Evolutionary conservation across 2,329 filamentous ascomycete species (phyloP).

Genomic region (Verticillium dahliae): DNA sequence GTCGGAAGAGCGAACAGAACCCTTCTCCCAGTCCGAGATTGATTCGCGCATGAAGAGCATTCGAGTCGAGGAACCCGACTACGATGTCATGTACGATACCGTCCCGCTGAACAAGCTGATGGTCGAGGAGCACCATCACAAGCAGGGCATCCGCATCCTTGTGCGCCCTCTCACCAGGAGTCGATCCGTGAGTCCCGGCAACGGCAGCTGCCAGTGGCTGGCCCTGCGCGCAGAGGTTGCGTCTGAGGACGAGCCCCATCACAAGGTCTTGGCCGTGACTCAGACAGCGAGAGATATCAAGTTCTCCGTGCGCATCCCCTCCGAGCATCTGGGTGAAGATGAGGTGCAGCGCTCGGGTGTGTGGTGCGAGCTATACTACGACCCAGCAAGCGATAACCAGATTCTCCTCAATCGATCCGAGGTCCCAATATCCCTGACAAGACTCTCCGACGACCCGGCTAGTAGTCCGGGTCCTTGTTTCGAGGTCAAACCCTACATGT

Average conservation of each 20-base stretch:
- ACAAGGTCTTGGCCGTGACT: conserved; percentile 53
- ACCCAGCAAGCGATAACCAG: conserved; percentile 51
- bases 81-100: conserved; percentile 28
- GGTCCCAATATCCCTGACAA: conserved; percentile 42
- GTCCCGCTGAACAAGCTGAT: conserved; percentile 49
- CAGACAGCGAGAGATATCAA: conserved; percentile 55
- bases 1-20: conserved; percentile 50
- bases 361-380: conserved; percentile 57
- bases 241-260: conserved; percentile 40
- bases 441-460: conserved; percentile 31
- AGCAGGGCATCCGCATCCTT: conserved; percentile 50
- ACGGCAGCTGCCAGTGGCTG: conserved; percentile 51
- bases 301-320: conserved; percentile 50
- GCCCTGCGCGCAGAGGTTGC: conserved; percentile 48
- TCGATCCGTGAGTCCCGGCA: conserved; percentile 49
- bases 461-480: conserved; percentile 31
- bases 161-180: conserved; percentile 46
- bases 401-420: conserved; percentile 51
- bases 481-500: conserved; percentile 32
- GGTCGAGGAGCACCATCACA: conserved; percentile 45
- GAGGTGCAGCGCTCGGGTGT: conserved; percentile 38
- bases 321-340: conserved; percentile 33
- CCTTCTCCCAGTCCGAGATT: conserved; percentile 51
- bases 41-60: conserved; percentile 40
- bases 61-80: conserved; percentile 34